Base-by-base conservation (phyloP, 768 basidiomycete species). In the Hebeloma cylindrosporum region DNA sequence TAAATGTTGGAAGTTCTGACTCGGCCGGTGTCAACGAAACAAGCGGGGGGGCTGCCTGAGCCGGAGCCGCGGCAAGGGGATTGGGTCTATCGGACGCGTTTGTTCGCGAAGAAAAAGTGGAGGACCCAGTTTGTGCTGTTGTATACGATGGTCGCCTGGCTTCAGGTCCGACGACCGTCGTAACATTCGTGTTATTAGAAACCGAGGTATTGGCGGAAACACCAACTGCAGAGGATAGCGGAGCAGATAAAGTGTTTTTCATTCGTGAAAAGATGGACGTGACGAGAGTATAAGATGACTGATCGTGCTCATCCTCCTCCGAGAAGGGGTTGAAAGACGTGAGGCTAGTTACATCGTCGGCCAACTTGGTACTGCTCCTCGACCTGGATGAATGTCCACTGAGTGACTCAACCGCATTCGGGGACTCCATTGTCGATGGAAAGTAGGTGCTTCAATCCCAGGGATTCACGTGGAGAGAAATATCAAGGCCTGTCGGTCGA, bases 301-400 rank as follows among this genome's bases (percentile, higher is more conserved):
- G 85, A 53, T 92, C 90, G 60, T 89, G 80, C 64, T 93, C 91
- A 60, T 93, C 90, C 61, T 93, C 92, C 60, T 91, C 88, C n/a
- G 87, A 82, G 70, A 92, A 93, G 5, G 89, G 89, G 61, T 93
- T 93, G 74, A 87, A 91, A 38, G 88, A 88, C 21, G 92, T 93
- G 45, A 93, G 68, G 58, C 82, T 80, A 33, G 77, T 75, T 32
- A 83, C 75, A 71, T 88, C 88, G 57, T 75, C 72, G 26, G 59
- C 55, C 39, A 83, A 62, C 56, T 75, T 82, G 23, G 77, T 75
- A 62, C 74, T 82, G 63, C 79, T 82, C 53, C 81, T 74, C 9
- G 84, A 85, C 58, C 82, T 71, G 16, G 76, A 79, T 8, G 77
- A 74, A 13, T 69, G 67, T 11, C 69, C 66, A 44, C 66, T 72